phyloP scores from a whole-genome alignment of 306 rosid genomes.

The Cicer chorassanicum region DNA sequence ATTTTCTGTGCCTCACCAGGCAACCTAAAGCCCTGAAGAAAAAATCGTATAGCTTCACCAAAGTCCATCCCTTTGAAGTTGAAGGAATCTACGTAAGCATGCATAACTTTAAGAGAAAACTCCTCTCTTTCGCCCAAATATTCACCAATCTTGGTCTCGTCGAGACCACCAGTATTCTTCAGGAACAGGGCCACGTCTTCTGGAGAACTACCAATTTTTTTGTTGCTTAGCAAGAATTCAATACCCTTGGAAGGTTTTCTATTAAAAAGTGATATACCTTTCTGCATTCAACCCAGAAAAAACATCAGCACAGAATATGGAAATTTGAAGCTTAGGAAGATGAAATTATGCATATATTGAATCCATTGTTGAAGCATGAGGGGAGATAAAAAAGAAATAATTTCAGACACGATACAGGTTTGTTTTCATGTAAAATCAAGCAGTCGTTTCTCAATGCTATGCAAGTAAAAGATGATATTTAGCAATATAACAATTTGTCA shows the following conservation, averaged over 20 bases:
- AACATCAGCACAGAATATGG: slow-evolving; percentile 48
- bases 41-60: slow-evolving; percentile 94
- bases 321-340: slow-evolving; percentile 43
- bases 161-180: slow-evolving; percentile 77
- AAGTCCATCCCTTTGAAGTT: slow-evolving; percentile 88
- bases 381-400: slow-evolving; percentile 20
- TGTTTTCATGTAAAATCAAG: slow-evolving; percentile 33
- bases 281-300: slow-evolving; percentile 77
- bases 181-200: slow-evolving; percentile 90
- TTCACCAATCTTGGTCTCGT: slow-evolving; percentile 90
- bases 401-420: slow-evolving; percentile 31
- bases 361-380: slow-evolving; percentile 9
- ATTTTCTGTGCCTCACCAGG: slow-evolving; percentile 99
- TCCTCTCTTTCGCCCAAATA: slow-evolving; percentile 99
- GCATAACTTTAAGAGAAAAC: slow-evolving; percentile 94
- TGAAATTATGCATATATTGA: slow-evolving; percentile 30
- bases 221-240: slow-evolving; percentile 78
- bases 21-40: slow-evolving; percentile 93
- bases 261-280: slow-evolving; percentile 90
- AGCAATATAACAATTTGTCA: slow-evolving; percentile 29
- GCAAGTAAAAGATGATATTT: slow-evolving; percentile 36
- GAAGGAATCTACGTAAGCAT: slow-evolving; percentile 97
- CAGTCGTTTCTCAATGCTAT: slow-evolving; percentile 25
- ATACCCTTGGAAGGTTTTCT: slow-evolving; percentile 96
- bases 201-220: slow-evolving; percentile 83